A percentile compares a stretch with the other conserved stretches of the same genome.
phyloP scores from a whole-genome alignment of 2,329 filamentous ascomycete species.

The Neofusicoccum kwambonambiense region DNA sequence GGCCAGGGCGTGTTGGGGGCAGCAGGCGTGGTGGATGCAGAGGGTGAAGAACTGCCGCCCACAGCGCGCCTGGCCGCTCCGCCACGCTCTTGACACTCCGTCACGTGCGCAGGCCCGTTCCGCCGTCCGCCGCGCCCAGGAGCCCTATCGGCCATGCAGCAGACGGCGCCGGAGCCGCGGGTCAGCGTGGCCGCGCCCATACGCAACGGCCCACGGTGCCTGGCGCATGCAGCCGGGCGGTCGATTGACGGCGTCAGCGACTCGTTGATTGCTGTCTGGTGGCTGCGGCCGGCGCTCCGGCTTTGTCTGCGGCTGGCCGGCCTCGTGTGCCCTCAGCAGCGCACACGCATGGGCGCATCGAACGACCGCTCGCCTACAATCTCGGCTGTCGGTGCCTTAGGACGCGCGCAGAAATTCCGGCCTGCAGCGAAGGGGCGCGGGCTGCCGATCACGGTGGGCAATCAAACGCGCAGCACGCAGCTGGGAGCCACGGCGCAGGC shows the following conservation, averaged over 20 bases:
- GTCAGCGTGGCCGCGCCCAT: neutral
- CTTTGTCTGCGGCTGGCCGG: neutral
- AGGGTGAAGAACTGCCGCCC: neutral
- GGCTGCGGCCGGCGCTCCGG: neutral
- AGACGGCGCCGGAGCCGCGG: constrained; percentile 1
- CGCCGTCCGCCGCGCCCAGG: neutral
- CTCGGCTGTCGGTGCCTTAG: constrained; percentile 5
- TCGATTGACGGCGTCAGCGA: too few species aligned
- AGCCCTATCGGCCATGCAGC: neutral
- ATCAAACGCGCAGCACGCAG: neutral
- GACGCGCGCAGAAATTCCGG: neutral
- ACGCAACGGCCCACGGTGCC: constrained; percentile 7
- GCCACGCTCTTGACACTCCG: neutral
- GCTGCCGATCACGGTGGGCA: neutral
- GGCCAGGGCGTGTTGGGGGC: neutral
- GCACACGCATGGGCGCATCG: neutral
- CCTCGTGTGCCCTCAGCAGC: neutral
- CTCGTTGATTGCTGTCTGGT: too few species aligned
- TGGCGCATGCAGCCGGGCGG: neutral
- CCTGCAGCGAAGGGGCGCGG: neutral
- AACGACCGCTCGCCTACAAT: constrained; percentile 14
- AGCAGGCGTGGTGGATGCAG: neutral
- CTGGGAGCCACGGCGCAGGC: neutral
- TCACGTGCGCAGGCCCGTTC: constrained; percentile 5
- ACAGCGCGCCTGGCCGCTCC: neutral